phyloP scores from a whole-genome alignment of 805 yeast species.

The Pichia kluyveri region DNA sequence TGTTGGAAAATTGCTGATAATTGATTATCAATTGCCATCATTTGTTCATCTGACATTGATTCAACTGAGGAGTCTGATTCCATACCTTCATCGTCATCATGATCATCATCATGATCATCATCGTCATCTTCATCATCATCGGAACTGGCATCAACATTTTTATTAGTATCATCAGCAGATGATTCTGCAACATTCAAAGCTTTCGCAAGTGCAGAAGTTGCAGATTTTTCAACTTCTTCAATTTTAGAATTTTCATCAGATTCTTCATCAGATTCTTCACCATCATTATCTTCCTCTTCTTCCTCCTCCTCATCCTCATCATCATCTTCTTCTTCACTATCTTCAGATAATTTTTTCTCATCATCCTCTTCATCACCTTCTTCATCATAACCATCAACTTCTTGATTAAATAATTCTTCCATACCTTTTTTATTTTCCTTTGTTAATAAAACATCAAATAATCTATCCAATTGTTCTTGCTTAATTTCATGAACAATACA shows the following conservation, averaged over 20 bases:
- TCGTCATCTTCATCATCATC: conserved; percentile 28
- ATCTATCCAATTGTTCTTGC: conserved; percentile 34
- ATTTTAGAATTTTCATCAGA: conserved; percentile 24
- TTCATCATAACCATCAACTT: conserved; percentile 36
- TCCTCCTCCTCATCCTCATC: conserved; percentile 30
- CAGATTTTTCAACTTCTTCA: conserved; percentile 31
- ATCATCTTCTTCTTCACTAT: conserved; percentile 9
- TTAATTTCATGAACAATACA: conserved; percentile 39
- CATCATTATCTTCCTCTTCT: conserved; percentile 26
- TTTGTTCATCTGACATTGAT: conserved; percentile 91
- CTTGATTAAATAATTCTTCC: conserved; percentile 61
- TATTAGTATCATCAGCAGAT: conserved; percentile 22
- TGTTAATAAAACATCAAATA: conserved; percentile 49
- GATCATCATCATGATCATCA: conserved; percentile 25
- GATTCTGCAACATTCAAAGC: conserved; percentile 56
- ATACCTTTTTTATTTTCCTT: conserved; percentile 82
- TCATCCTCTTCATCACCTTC: conserved; percentile 35
- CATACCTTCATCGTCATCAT: conserved; percentile 33
- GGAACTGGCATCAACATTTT: conserved; percentile 23
- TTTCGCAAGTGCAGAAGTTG: conserved; percentile 58
- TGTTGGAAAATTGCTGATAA: conserved; percentile 77
- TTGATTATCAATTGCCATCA: conserved; percentile 89
- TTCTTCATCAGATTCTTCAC: conserved; percentile 38
- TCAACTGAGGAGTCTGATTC: conserved; percentile 55
- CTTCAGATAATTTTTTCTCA: conserved; percentile 18